Evolutionary conservation across 768 basidiomycete genomes (phyloP).

Genomic region (Lactarius pseudohatsudake): DNA sequence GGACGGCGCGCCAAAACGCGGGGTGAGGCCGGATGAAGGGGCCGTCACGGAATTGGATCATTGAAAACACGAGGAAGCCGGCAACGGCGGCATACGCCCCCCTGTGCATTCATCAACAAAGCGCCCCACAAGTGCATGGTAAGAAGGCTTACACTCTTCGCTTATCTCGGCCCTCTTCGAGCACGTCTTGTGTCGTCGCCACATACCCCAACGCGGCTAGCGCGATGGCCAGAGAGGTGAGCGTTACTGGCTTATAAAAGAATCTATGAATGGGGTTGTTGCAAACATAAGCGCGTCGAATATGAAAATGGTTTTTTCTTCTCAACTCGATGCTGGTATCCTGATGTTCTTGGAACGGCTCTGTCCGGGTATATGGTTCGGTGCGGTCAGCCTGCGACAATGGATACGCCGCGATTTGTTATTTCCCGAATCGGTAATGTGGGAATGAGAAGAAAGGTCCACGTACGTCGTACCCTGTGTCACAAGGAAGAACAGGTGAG

Average conservation of each 20-base stretch:
- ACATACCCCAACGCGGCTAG: conserved; percentile 74
- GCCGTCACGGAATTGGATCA: conserved; percentile 88
- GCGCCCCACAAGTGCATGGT: conserved; percentile 4
- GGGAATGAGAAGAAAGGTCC: conserved; percentile 11
- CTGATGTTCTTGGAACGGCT: conserved; percentile 78
- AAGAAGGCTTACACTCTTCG: conserved; percentile 61
- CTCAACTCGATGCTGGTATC: conserved; percentile 79
- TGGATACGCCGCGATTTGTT: conserved; percentile 21
- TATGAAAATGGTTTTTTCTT: conserved; percentile 34
- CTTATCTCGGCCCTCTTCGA: conserved; percentile 82
- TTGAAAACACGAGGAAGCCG: conserved; percentile 77
- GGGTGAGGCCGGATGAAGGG: conserved; percentile 89
- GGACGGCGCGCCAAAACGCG: conserved; percentile 77
- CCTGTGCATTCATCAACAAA: conserved; percentile 39
- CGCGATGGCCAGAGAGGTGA: conserved; percentile 68
- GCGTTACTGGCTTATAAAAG: conserved; percentile 82
- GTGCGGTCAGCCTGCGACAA: conserved; percentile 69
- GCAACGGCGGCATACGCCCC: conserved; percentile 74
- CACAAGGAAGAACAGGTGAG: conserved; percentile 15
- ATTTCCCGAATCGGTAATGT: conserved; percentile 9
- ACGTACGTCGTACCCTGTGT: conserved; percentile 82
- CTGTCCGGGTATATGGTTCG: conserved; percentile 79
- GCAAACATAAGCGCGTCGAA: conserved; percentile 14
- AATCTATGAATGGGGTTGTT: conserved; percentile 49
- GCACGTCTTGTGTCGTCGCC: conserved; percentile 79